These are phyloP conservation scores for Eimeria falciformis DNA, from an alignment of 169 alveolate genomes.

Conservation along the genomic window DNA sequence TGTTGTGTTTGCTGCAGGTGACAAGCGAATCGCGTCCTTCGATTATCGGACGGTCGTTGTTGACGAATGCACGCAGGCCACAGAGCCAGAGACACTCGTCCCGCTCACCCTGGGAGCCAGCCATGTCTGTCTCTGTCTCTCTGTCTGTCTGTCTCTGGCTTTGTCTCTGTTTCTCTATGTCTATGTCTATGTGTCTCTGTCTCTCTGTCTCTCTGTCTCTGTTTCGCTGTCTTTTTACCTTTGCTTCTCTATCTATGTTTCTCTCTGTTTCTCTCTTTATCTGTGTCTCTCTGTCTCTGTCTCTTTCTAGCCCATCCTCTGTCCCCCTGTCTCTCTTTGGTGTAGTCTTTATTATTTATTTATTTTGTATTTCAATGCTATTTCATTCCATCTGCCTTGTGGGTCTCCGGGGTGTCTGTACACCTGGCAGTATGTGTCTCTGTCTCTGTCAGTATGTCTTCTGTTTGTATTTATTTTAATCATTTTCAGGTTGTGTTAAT, in stretches of 20 bases:
- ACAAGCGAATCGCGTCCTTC: slow-evolving; percentile 91
- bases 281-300: too few relatives aligned
- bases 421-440: background rate
- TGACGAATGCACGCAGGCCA: slow-evolving; percentile 97
- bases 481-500: slow-evolving; percentile 89
- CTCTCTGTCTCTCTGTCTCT: background rate
- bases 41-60: slow-evolving; percentile 93
- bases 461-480: background rate
- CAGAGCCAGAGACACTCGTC: slow-evolving; percentile 95
- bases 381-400: background rate
- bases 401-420: background rate
- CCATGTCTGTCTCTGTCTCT: slow-evolving; percentile 78
- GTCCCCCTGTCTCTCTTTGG: background rate
- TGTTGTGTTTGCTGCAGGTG: slow-evolving; percentile 83
- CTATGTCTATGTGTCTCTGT: background rate
- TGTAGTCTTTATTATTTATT: background rate
- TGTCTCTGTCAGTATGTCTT: background rate
- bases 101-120: slow-evolving; percentile 95
- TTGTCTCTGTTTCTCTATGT: background rate
- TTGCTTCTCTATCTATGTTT: background rate
- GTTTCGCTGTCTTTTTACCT: background rate
- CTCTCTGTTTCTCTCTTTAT: too few relatives aligned
- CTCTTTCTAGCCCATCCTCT: background rate
- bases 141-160: background rate
- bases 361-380: background rate